A percentile compares a stretch with the other conserved stretches of the same genome.
Conservation (phyloP, 2,329 filamentous ascomycete genomes). For the Neofusicoccum parvum region DNA sequence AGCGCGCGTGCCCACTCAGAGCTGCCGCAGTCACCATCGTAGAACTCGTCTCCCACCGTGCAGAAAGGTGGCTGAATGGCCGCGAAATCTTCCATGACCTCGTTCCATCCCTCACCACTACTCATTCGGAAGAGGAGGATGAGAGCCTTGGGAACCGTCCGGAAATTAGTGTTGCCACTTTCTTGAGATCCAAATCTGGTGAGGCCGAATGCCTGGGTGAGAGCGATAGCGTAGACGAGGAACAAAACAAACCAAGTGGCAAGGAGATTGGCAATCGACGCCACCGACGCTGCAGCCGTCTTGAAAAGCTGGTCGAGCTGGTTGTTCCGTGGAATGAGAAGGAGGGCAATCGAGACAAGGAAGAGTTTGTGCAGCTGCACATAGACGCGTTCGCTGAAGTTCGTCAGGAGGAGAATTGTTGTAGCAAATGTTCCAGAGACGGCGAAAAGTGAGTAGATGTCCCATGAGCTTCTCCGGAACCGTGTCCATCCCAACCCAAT, state of each 20-base stretch:
- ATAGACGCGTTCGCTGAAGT: conserved; percentile 61
- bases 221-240: conserved; percentile 90
- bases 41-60: conserved; percentile 71
- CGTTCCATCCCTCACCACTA: conserved; percentile 94
- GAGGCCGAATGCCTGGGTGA: conserved; percentile 93
- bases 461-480: conserved; percentile 93
- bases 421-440: conserved; percentile 81
- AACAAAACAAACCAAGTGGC: conserved; percentile 98
- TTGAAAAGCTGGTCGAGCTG: conserved; percentile 98
- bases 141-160: conserved; percentile 89
- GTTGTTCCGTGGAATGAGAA: conserved; percentile 95
- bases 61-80: conserved; percentile 78
- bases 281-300: conserved; percentile 90
- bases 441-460: conserved; percentile 80
- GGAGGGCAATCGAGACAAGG: conserved; percentile 82
- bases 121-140: conserved; percentile 93
- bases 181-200: conserved; percentile 80
- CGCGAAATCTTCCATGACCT: conserved; percentile 95
- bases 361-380: conserved; percentile 90
- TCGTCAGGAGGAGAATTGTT: conserved; percentile 71
- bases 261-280: conserved; percentile 85
- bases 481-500: conserved; percentile 88
- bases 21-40: conserved; percentile 90
- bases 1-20: conserved; percentile 82
- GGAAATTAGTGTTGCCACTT: conserved; percentile 82